Percentiles rank a stretch among this genome's conserved stretches.
Conservation (phyloP, 345 rosid genomes). For the Leavenworthia alabamica region DNA sequence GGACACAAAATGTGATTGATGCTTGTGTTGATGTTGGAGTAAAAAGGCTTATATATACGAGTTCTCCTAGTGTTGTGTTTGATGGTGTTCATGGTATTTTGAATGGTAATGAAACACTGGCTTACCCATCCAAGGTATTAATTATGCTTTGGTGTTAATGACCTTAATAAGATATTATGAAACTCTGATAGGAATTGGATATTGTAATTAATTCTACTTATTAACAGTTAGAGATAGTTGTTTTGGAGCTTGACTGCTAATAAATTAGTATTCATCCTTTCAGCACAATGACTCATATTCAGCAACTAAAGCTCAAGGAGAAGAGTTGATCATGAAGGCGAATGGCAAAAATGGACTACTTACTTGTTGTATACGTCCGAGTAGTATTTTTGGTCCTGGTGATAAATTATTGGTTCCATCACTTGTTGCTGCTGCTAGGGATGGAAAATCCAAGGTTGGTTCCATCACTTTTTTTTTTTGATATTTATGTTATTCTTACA, state of each 20-base stretch:
- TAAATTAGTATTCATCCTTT: conserved; percentile 15
- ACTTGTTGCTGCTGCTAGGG: conserved; percentile 64
- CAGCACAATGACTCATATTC: conserved; percentile 83
- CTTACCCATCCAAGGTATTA: conserved; percentile 61
- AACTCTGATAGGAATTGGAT: background rate
- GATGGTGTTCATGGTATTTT: conserved; percentile 64
- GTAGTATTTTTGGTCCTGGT: conserved; percentile 88
- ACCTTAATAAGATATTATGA: background rate
- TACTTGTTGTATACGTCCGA: conserved; percentile 84
- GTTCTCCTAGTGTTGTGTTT: conserved; percentile 91
- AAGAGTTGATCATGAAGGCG: conserved; percentile 55
- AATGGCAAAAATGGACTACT: conserved; percentile 62
- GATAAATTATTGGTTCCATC: conserved; percentile 79
- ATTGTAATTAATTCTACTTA: background rate
- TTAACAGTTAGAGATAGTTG: background rate
- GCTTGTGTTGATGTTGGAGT: conserved; percentile 71
- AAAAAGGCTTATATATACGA: conserved; percentile 84
- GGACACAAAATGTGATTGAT: conserved; percentile 73
- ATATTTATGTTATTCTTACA: background rate
- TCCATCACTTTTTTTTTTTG: background rate
- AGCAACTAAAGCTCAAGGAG: conserved; percentile 80
- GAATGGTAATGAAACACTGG: conserved; percentile 64
- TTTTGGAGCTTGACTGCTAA: background rate
- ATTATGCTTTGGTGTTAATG: background rate
- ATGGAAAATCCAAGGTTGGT: conserved; percentile 79